phyloP scores from a whole-genome alignment of 1,284 basidiomycete genomes.

The Rhodotorula sp. region DNA sequence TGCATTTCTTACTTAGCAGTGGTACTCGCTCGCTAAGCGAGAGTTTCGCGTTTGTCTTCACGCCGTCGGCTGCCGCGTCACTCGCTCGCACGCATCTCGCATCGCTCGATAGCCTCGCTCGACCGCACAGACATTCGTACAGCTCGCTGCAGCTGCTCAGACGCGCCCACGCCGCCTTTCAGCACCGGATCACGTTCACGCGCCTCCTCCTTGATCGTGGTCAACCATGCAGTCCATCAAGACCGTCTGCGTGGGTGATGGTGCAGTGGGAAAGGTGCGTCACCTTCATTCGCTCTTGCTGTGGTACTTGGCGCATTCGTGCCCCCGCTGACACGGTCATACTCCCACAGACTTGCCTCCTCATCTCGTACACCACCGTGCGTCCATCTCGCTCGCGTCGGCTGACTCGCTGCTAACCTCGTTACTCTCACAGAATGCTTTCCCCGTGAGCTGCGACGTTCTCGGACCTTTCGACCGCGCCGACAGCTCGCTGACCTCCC shows the following conservation, averaged over 20 bases:
- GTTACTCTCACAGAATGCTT: conserved; percentile 62
- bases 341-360: conserved; percentile 74
- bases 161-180: background rate
- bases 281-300: background rate
- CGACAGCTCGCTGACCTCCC: background rate
- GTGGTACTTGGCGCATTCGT: too few species aligned
- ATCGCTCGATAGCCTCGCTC: too few species aligned
- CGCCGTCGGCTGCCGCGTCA: too few species aligned
- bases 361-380: conserved; percentile 90
- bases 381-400: conserved; percentile 4
- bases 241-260: conserved; percentile 93
- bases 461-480: too few species aligned
- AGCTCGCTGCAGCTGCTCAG: background rate
- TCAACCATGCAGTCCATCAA: conserved; percentile 35
- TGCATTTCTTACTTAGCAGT: too few species aligned
- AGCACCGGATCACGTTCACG: background rate
- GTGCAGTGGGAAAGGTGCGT: conserved; percentile 96
- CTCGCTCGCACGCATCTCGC: too few species aligned
- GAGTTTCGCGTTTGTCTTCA: too few species aligned
- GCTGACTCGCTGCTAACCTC: background rate
- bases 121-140: background rate
- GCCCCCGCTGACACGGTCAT: background rate
- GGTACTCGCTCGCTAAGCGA: too few species aligned
- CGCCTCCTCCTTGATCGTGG: background rate
- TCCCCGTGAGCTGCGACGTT: conserved; percentile 67